Conservation (phyloP, 495 filamentous ascomycete genomes). For the Sordaria brevicollis region DNA sequence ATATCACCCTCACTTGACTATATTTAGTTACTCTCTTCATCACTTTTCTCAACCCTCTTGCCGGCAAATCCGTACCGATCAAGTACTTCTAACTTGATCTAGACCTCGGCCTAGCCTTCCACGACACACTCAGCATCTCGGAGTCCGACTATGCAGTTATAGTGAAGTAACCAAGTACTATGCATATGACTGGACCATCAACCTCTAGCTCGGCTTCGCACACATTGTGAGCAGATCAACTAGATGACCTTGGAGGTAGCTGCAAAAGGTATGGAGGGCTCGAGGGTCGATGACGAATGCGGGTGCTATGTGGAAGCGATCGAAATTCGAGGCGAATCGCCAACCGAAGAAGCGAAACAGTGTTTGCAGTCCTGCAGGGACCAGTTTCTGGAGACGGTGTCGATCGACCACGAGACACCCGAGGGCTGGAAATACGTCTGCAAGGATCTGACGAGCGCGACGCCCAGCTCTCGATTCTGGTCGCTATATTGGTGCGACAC, state of each 20-base stretch:
- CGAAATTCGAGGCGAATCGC: background rate
- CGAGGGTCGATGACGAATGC: constrained; percentile 6
- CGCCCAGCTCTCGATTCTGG: constrained; percentile 19
- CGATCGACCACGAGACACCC: constrained; percentile 6
- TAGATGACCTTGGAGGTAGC: background rate
- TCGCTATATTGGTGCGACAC: constrained; percentile 37
- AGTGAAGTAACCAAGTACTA: constrained; percentile 3
- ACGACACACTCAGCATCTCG: background rate
- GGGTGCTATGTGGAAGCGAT: constrained; percentile 14
- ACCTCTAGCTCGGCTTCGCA: background rate
- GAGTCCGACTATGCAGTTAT: background rate
- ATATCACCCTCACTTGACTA: background rate
- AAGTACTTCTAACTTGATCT: background rate
- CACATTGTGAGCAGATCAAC: background rate
- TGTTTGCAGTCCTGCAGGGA: constrained; percentile 17
- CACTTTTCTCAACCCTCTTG: background rate
- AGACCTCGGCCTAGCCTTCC: background rate
- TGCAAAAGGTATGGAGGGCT: constrained; percentile 1
- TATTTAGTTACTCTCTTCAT: background rate
- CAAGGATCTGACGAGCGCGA: constrained; percentile 7
- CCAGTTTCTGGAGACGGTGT: constrained; percentile 11
- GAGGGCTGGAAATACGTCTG: constrained; percentile 11
- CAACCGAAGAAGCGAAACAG: constrained; percentile 1
- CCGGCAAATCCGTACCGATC: background rate
- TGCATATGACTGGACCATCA: constrained; percentile 8